phyloP scores from a whole-genome alignment of 2,329 filamentous ascomycete species.

The Botrytis tulipae region DNA sequence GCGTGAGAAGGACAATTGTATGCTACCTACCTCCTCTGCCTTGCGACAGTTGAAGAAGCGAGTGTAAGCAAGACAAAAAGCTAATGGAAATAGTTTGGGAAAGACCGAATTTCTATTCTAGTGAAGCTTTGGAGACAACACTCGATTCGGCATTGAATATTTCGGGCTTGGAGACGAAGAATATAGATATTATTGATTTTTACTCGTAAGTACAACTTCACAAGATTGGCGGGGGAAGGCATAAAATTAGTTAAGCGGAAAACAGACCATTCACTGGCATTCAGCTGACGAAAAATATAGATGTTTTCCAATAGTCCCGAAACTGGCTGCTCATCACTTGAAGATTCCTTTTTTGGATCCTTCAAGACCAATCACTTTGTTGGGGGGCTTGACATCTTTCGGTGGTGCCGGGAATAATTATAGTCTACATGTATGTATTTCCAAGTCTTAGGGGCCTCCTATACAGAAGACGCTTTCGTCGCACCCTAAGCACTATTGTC shows the following conservation, averaged over 20 bases:
- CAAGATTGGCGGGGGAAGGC: background rate
- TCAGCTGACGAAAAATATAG: constrained; percentile 39
- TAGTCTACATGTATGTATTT: constrained; percentile 58
- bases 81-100: constrained; percentile 55
- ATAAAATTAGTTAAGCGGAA: background rate
- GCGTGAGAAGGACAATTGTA: constrained; percentile 55
- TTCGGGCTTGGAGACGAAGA: constrained; percentile 47
- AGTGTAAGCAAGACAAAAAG: background rate
- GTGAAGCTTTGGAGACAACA: constrained; percentile 56
- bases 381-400: constrained; percentile 66
- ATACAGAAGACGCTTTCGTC: no score
- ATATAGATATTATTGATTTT: constrained; percentile 62
- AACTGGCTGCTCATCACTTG: constrained; percentile 61
- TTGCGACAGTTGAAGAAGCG: background rate
- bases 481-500: background rate
- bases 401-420: constrained; percentile 72
- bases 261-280: background rate
- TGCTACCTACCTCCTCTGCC: constrained; percentile 25
- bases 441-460: background rate
- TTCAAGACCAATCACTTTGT: constrained; percentile 55
- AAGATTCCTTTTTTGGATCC: constrained; percentile 48
- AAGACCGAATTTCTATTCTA: constrained; percentile 56
- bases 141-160: constrained; percentile 52
- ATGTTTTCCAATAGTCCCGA: constrained; percentile 69
- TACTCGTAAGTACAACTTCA: constrained; percentile 50